phyloP scores from a whole-genome alignment of 768 basidiomycete genomes.

The Tulasnella sp. region DNA sequence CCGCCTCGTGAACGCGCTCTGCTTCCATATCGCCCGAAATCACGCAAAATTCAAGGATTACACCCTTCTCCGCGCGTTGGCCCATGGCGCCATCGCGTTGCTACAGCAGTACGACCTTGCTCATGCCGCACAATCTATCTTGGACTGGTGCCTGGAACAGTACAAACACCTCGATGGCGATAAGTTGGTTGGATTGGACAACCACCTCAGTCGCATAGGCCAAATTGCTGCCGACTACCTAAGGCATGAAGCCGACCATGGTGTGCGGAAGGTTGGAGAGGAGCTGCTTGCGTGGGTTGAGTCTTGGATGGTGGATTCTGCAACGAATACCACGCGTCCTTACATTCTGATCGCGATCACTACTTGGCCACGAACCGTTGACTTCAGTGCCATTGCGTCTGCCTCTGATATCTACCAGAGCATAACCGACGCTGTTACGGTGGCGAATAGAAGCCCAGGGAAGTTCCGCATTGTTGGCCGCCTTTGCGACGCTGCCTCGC shows the following conservation, averaged over 20 bases:
- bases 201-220: slow-evolving; percentile 65
- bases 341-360: slow-evolving; percentile 57
- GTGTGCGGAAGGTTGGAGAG: slow-evolving; percentile 40
- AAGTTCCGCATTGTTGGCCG: slow-evolving; percentile 73
- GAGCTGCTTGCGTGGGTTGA: slow-evolving; percentile 65
- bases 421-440: slow-evolving; percentile 54
- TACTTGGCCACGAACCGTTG: slow-evolving; percentile 66
- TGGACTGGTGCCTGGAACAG: slow-evolving; percentile 67
- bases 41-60: slow-evolving; percentile 50
- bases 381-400: slow-evolving; percentile 45
- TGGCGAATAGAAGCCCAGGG: slow-evolving; percentile 59
- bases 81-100: slow-evolving; percentile 62
- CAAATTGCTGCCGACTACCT: slow-evolving; percentile 57
- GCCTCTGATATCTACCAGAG: slow-evolving; percentile 38
- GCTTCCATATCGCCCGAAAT: slow-evolving; percentile 66
- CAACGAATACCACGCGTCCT: slow-evolving; percentile 38
- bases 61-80: slow-evolving; percentile 61
- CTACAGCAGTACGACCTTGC: slow-evolving; percentile 65
- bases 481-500: slow-evolving; percentile 49
- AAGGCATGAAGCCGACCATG: slow-evolving; percentile 34
- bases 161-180: slow-evolving; percentile 43
- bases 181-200: slow-evolving; percentile 52
- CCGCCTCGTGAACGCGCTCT: slow-evolving; percentile 66
- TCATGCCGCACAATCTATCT: slow-evolving; percentile 64
- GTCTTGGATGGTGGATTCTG: slow-evolving; percentile 44